Conservation (phyloP, 1,284 basidiomycete genomes). For the Cerioporus squamosus region DNA sequence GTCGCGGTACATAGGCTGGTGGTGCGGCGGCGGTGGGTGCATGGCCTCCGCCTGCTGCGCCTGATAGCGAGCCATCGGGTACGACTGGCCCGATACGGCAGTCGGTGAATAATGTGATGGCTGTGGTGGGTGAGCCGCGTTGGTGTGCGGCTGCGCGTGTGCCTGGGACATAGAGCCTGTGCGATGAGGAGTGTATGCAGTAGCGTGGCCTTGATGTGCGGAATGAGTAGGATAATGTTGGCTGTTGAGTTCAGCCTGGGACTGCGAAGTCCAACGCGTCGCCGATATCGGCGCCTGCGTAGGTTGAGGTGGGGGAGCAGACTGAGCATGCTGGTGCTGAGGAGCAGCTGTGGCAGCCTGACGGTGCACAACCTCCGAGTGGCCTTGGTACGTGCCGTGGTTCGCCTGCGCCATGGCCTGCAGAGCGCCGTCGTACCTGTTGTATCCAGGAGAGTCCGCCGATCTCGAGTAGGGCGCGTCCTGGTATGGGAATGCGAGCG, state of each 20-base stretch:
- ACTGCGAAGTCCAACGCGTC: slow-evolving; percentile 28
- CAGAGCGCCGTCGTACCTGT: slow-evolving; percentile 10
- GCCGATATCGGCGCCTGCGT: slow-evolving; percentile 32
- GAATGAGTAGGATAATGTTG: slow-evolving; percentile 7
- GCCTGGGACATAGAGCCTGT: background rate
- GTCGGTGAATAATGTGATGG: slow-evolving; percentile 20
- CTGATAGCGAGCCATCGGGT: slow-evolving; percentile 20
- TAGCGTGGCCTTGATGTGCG: slow-evolving; percentile 12
- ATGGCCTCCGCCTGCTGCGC: slow-evolving; percentile 14
- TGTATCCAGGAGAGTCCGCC: slow-evolving; percentile 27
- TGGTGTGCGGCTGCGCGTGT: slow-evolving; percentile 10
- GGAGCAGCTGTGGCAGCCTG: background rate
- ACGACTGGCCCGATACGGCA: slow-evolving; percentile 9
- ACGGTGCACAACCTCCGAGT: background rate
- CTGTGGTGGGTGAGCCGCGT: slow-evolving; percentile 9
- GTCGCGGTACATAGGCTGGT: slow-evolving; percentile 18
- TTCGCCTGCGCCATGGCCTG: background rate
- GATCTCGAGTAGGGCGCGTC: slow-evolving; percentile 53
- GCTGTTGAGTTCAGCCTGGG: slow-evolving; percentile 8
- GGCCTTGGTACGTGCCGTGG: slow-evolving; percentile 4
- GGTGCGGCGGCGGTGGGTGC: slow-evolving; percentile 19
- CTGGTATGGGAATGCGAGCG: slow-evolving; percentile 79
- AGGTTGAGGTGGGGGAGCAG: slow-evolving; percentile 13
- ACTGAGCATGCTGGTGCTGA: slow-evolving; percentile 1
- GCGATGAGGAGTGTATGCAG: slow-evolving; percentile 10